phyloP scores from a whole-genome alignment of 1,284 basidiomycete genomes.

The Porogramme epimiltina region DNA sequence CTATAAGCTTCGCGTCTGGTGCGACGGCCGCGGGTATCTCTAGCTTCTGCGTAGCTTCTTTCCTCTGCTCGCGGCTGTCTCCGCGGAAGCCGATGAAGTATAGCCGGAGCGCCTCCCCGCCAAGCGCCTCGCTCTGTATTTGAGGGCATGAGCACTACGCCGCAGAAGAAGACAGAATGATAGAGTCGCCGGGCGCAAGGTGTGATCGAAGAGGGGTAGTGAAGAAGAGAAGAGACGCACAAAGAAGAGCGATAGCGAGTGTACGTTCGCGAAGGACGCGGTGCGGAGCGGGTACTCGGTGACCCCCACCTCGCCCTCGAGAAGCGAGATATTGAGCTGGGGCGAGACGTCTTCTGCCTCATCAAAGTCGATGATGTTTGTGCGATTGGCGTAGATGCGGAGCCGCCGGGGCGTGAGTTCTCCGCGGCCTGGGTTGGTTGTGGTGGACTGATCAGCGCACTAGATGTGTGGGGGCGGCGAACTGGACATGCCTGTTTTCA shows the following conservation, averaged over 20 bases:
- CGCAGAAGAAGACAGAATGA: neutral
- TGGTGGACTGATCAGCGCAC: conserved; percentile 9
- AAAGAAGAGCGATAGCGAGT: conserved; percentile 75
- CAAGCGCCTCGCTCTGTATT: conserved; percentile 61
- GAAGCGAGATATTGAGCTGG: conserved; percentile 69
- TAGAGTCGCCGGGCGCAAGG: no score
- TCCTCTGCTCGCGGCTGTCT: conserved; percentile 57
- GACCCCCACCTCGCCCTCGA: conserved; percentile 66
- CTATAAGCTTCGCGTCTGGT: conserved; percentile 64
- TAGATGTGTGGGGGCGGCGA: no score
- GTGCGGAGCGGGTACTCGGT: conserved; percentile 78
- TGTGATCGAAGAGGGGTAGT: no score
- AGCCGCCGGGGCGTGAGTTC: conserved; percentile 67
- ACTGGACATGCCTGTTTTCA: conserved; percentile 67
- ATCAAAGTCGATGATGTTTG: conserved; percentile 74
- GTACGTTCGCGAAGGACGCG: conserved; percentile 74
- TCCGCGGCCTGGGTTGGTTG: conserved; percentile 56
- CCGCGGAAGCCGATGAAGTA: conserved; percentile 85
- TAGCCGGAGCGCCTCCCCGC: conserved; percentile 61
- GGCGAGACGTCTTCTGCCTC: conserved; percentile 65
- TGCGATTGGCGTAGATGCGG: conserved; percentile 68
- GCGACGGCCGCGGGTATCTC: conserved; percentile 73
- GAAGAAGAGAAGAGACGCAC: conserved; percentile 43
- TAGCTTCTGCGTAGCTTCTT: conserved; percentile 61
- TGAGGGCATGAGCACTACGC: neutral